Conservation (phyloP, 768 basidiomycete species). For the Rubroboletus satanas region DNA sequence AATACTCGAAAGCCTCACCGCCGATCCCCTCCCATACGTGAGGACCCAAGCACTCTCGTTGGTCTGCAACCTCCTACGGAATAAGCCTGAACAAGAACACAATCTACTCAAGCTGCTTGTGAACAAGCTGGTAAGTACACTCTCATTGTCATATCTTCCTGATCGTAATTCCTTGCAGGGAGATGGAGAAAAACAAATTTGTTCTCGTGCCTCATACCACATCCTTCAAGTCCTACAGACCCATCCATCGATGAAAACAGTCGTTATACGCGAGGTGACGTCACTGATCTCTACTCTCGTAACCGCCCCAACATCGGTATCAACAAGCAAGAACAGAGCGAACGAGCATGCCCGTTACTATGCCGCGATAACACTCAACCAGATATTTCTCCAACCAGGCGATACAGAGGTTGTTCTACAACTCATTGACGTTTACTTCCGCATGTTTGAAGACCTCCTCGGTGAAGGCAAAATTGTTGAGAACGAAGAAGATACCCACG, state of each 20-base stretch:
- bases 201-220: conserved; percentile 87
- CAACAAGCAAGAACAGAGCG: conserved; percentile 32
- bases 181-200: conserved; percentile 82
- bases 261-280: conserved; percentile 84
- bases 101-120: conserved; percentile 89
- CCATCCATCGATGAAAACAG: conserved; percentile 89
- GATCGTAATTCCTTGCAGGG: conserved; percentile 46
- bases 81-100: conserved; percentile 96
- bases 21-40: conserved; percentile 85
- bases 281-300: conserved; percentile 54
- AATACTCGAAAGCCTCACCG: conserved; percentile 79
- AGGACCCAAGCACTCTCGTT: conserved; percentile 79
- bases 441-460: conserved; percentile 86
- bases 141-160: neutral
- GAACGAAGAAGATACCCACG: conserved; percentile 60
- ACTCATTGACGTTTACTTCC: conserved; percentile 89
- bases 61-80: conserved; percentile 74
- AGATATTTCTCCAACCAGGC: conserved; percentile 66
- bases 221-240: conserved; percentile 83
- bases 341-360: conserved; percentile 87
- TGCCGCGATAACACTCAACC: conserved; percentile 90
- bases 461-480: conserved; percentile 47
- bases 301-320: conserved; percentile 3
- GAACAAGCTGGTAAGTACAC: conserved; percentile 76
- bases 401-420: conserved; percentile 74